phyloP scores from a whole-genome alignment of 1,139 yeast genomes.

The Lodderomyces orthopsilosis region DNA sequence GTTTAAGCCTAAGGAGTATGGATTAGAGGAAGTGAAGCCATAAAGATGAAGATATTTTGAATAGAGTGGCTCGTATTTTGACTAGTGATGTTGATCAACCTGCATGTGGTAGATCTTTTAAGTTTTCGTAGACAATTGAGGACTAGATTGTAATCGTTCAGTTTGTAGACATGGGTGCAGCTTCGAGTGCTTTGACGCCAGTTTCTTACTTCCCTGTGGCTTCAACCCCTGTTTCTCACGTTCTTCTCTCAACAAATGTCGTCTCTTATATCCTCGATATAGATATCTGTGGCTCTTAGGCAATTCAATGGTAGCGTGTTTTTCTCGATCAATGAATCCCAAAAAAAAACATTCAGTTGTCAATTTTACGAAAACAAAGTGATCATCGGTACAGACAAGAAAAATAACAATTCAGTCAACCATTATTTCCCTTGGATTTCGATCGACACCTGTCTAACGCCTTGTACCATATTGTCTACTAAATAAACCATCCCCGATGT shows the following conservation, averaged over 20 bases:
- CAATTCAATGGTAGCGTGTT: neutral
- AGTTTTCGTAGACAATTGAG: neutral
- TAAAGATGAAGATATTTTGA: conserved; percentile 1
- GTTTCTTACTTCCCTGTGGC: too few relatives aligned
- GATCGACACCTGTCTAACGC: neutral
- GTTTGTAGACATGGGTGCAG: too few relatives aligned
- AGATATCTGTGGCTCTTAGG: too few relatives aligned
- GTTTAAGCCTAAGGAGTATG: conserved; percentile 54
- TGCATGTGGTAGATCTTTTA: too few relatives aligned
- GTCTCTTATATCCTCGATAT: too few relatives aligned
- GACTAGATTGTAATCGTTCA: neutral
- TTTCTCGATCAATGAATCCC: neutral
- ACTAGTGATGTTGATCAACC: too few relatives aligned
- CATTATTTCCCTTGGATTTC: neutral
- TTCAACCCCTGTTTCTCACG: too few relatives aligned
- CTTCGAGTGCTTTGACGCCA: too few relatives aligned
- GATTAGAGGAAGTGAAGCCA: conserved; percentile 29
- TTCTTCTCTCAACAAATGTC: too few relatives aligned
- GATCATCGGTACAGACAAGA: neutral
- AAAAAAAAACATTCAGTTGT: neutral
- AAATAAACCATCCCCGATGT: conserved; percentile 5
- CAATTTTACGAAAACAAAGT: conserved; percentile 1
- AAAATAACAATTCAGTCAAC: neutral
- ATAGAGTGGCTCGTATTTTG: too few relatives aligned
- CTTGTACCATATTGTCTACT: neutral